Base-by-base conservation (phyloP, 306 rosid genomes). In the Aeschynomene evenia region DNA sequence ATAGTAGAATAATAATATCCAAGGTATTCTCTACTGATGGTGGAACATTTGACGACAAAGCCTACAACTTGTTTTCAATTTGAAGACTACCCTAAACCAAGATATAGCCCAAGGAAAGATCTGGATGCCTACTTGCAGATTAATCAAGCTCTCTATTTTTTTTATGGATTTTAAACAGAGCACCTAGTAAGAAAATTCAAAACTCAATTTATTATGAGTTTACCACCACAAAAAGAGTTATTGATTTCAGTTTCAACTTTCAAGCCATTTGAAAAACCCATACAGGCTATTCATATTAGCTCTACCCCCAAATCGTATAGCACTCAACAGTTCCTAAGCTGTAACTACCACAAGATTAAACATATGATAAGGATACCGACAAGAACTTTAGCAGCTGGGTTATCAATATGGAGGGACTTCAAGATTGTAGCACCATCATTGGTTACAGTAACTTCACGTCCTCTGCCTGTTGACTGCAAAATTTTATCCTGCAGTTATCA, bases 311-410 rank as follows among this genome's bases (percentile, higher is more conserved):
- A 58, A 43, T 43, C 58, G 11, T 7, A 22, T 31, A 7, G 19
- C 19, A 36, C 15, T 53, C 43, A 51, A 42, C 31, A 64, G 19
- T 18, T 19, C 36, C n/a, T 10, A 24, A 18, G 36, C 9, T 16
- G 7, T 24, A 42, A 69, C 66, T 39, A 55, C 62, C 26, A 10
- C 57, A 72, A 26, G 7, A 56, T 39, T 19, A 49, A 64, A 52
- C n/a, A 63, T 45, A 58, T 22, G 6, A 31, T 2, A 70, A 90
- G 98, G 97, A 94, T 94, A 94, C 98, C 99, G 1, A 95, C 91
- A 37, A 95, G 99, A 60, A 95, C 99, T 86, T 95, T 95, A 61
- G 99, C 97, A 78, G 99, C 97, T 52, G 99, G 91, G 70, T 95
- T 95, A 78, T 95, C 99, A 71, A 95, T 84, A 70, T 91, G 99